Evolutionary conservation across 306 rosid species (phyloP).

Genomic region (Potentilla sterilis): DNA sequence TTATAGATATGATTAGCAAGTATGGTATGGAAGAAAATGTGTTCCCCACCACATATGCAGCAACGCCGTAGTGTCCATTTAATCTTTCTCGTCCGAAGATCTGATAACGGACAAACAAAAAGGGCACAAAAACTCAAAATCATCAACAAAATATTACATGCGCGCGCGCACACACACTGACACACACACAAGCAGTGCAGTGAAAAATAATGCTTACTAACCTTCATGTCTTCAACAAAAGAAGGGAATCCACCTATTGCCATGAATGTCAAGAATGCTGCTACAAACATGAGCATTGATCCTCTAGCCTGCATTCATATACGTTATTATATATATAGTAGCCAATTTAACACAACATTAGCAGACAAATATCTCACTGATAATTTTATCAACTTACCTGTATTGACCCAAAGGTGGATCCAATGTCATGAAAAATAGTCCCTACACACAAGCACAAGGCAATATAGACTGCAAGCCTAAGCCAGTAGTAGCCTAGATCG

Average conservation of each 20-base stretch:
- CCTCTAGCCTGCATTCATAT: conserved; percentile 51
- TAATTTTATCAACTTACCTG: conserved; percentile 22
- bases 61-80: conserved; percentile 59
- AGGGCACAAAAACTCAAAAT: background rate
- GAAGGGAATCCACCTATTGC: conserved; percentile 74
- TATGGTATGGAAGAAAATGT: conserved; percentile 49
- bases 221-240: conserved; percentile 77
- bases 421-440: conserved; percentile 20
- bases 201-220: conserved; percentile 4
- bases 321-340: background rate
- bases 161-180: too few species aligned
- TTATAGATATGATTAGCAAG: conserved; percentile 40
- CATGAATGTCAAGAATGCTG: conserved; percentile 63
- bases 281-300: conserved; percentile 54
- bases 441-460: too few species aligned
- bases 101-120: conserved; percentile 23
- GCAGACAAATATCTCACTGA: background rate
- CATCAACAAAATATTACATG: background rate
- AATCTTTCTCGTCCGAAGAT: conserved; percentile 50
- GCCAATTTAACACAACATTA: background rate
- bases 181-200: background rate
- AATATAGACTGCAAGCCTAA: too few species aligned
- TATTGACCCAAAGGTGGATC: conserved; percentile 32
- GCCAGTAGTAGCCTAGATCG: too few species aligned
- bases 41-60: conserved; percentile 47